phyloP scores from a whole-genome alignment of 139 green algal genomes.

The Coccomyxa sp. region DNA sequence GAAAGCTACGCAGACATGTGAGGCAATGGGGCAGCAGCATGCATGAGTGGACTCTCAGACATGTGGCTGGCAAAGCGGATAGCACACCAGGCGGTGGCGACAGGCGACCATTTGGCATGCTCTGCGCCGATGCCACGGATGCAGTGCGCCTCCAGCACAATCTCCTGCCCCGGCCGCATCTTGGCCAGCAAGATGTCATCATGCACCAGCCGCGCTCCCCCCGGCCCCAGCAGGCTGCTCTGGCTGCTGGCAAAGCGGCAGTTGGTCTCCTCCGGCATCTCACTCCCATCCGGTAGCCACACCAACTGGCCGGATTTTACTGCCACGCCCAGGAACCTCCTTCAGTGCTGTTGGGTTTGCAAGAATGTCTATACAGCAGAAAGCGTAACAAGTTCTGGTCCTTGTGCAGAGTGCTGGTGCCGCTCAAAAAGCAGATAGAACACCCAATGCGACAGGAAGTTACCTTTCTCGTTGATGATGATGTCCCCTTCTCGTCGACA shows the following conservation, averaged over 20 bases:
- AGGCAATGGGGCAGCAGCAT: no score
- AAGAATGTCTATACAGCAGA: neutral
- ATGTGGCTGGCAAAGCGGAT: neutral
- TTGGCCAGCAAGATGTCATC: slow-evolving; percentile 92
- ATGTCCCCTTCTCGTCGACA: slow-evolving; percentile 26
- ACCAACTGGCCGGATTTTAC: slow-evolving; percentile 58
- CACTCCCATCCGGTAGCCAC: slow-evolving; percentile 83
- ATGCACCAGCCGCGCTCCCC: slow-evolving; percentile 46
- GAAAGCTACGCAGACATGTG: no score
- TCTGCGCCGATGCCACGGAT: slow-evolving; percentile 79
- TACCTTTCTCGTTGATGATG: slow-evolving; percentile 60
- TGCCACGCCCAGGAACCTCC: slow-evolving; percentile 9
- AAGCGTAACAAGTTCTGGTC: neutral
- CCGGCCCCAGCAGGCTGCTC: slow-evolving; percentile 24
- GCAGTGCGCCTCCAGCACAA: slow-evolving; percentile 89
- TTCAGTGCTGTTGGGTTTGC: neutral
- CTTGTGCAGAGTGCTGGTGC: neutral
- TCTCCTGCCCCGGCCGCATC: slow-evolving; percentile 73
- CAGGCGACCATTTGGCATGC: slow-evolving; percentile 98
- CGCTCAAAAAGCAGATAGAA: neutral
- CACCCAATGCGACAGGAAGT: no score
- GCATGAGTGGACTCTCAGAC: no score
- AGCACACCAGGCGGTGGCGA: slow-evolving; percentile 81
- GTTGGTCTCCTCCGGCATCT: slow-evolving; percentile 83
- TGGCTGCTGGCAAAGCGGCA: slow-evolving; percentile 63